phyloP scores from a whole-genome alignment of 495 filamentous ascomycete species.

The Penicillium pulvis region DNA sequence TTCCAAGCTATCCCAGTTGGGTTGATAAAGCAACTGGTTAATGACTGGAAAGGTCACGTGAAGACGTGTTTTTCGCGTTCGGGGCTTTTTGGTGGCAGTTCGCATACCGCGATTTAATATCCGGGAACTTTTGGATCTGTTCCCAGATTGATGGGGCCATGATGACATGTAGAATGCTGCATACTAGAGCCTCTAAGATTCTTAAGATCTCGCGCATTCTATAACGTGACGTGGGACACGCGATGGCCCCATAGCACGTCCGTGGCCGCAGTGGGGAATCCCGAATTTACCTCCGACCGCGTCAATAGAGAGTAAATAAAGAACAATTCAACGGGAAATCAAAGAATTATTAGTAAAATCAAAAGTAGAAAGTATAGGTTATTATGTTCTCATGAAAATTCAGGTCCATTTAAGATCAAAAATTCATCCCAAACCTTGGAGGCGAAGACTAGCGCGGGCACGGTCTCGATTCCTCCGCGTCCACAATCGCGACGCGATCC shows the following conservation, averaged over 20 bases:
- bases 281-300: constrained; percentile 22
- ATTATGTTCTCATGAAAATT: neutral
- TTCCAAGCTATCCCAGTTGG: too few species aligned
- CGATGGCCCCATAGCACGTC: constrained; percentile 25
- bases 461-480: constrained; percentile 41
- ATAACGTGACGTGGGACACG: constrained; percentile 26
- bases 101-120: neutral
- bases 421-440: constrained; percentile 20
- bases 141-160: neutral
- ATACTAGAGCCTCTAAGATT: constrained; percentile 14
- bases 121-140: neutral
- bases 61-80: constrained; percentile 23
- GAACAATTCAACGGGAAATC: neutral
- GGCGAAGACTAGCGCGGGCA: constrained; percentile 32
- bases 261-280: constrained; percentile 17
- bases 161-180: constrained; percentile 15
- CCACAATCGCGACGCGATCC: constrained; percentile 46
- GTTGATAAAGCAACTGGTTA: neutral
- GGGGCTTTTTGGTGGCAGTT: constrained; percentile 2
- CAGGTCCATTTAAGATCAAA: neutral
- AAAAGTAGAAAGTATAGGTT: neutral
- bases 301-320: constrained; percentile 13
- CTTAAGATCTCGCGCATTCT: constrained; percentile 24
- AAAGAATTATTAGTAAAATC: neutral
- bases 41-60: constrained; percentile 14